These are phyloP conservation scores for Lentinula sp. DNA, from an alignment of 768 basidiomycete genomes.

Conservation along the genomic window DNA sequence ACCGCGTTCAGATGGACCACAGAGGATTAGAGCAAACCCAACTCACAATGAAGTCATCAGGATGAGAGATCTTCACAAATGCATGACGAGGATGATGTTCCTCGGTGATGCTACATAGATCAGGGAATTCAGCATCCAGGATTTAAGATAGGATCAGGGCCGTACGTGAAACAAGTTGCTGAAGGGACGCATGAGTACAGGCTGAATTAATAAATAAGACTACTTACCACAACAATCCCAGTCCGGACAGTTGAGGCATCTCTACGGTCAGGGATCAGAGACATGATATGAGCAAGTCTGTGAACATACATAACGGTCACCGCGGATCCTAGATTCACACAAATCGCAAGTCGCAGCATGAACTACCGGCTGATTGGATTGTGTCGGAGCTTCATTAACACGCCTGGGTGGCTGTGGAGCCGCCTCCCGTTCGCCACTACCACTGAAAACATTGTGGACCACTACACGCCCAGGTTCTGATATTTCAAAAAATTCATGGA, in stretches of 20 bases:
- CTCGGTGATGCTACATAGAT: slow-evolving; percentile 42
- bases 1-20: neutral
- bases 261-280: slow-evolving; percentile 33
- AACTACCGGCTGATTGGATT: slow-evolving; percentile 18
- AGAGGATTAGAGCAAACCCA: no score
- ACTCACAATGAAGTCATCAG: slow-evolving; percentile 54
- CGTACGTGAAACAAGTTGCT: slow-evolving; percentile 55
- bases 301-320: slow-evolving; percentile 63
- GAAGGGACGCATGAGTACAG: neutral
- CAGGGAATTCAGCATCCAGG: neutral
- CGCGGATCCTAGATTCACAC: slow-evolving; percentile 66
- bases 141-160: neutral
- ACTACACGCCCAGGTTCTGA: slow-evolving; percentile 57
- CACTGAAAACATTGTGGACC: slow-evolving; percentile 54
- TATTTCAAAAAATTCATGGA: slow-evolving; percentile 71
- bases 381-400: slow-evolving; percentile 7
- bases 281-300: neutral
- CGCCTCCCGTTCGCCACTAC: slow-evolving; percentile 26
- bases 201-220: neutral
- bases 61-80: slow-evolving; percentile 57
- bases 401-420: neutral
- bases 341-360: slow-evolving; percentile 73
- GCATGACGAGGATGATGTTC: slow-evolving; percentile 75
- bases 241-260: slow-evolving; percentile 79
- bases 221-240: slow-evolving; percentile 59